Evolutionary conservation across 139 green algal species (phyloP).

Genomic region (Dunaliella primolecta): DNA sequence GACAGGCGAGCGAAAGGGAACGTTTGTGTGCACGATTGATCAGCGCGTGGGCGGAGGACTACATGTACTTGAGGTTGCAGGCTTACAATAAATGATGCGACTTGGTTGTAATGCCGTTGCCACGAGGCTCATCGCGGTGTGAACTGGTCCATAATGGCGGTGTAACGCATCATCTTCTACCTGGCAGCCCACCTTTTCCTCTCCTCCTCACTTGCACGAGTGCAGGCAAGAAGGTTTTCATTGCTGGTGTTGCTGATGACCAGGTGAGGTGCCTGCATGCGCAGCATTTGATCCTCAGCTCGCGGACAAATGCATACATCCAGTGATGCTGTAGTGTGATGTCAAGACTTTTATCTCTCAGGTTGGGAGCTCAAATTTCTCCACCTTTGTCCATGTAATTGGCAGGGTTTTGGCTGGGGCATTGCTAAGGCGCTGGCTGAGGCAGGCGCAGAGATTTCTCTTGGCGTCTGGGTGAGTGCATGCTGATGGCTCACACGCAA

Average conservation of each 20-base stretch:
- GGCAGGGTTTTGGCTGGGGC: slow-evolving; percentile 91
- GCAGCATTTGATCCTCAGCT: too few species aligned
- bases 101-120: too few species aligned
- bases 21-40: too few species aligned
- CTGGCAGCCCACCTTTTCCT: not conserved
- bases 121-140: too few species aligned
- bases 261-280: slow-evolving; percentile 53
- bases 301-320: not conserved
- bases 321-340: not conserved
- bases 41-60: too few species aligned
- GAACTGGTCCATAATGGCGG: too few species aligned
- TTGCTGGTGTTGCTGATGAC: slow-evolving; percentile 97
- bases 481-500: too few species aligned
- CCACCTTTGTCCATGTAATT: not conserved
- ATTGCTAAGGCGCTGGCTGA: slow-evolving; percentile 94
- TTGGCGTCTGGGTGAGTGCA: slow-evolving; percentile 93
- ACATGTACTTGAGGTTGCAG: too few species aligned
- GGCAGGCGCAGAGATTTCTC: slow-evolving; percentile 91
- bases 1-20: too few species aligned
- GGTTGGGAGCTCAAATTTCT: too few species aligned
- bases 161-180: not conserved
- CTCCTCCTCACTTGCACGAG: not conserved
- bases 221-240: slow-evolving; percentile 97
- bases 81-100: too few species aligned
- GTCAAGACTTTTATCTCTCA: not conserved